A percentile compares a stretch with the other conserved stretches of the same genome.
Conservation (phyloP, 176 grass and related monocot species). For the Carex myosuroides region DNA sequence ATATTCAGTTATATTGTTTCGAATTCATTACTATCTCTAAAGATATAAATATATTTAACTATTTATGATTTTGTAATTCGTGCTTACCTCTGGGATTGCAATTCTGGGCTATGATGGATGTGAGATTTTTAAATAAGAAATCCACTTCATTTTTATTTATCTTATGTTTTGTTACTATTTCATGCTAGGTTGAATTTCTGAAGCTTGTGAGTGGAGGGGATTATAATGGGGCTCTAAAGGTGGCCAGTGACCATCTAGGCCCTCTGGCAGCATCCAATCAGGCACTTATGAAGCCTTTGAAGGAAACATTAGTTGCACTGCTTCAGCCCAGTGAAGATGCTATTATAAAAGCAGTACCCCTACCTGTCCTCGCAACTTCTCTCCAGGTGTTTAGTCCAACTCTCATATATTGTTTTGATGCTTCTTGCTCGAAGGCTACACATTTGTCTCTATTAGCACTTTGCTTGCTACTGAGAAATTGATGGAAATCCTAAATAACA, state of each 20-base stretch:
- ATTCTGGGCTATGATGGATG: neutral
- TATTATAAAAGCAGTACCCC: constrained; percentile 46
- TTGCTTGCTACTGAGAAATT: neutral
- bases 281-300: constrained; percentile 90
- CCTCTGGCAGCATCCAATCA: constrained; percentile 80
- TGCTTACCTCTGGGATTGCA: neutral
- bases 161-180: neutral
- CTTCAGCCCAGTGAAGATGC: constrained; percentile 66
- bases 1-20: neutral
- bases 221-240: constrained; percentile 55
- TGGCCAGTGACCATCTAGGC: constrained; percentile 66
- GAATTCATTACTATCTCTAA: neutral
- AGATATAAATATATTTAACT: neutral
- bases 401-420: neutral
- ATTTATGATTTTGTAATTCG: neutral
- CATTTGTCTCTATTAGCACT: neutral
- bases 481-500: neutral
- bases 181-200: constrained; percentile 87
- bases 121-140: neutral
- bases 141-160: neutral
- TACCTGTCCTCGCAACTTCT: constrained; percentile 79
- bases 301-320: constrained; percentile 80
- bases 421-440: neutral
- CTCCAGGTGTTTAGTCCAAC: constrained; percentile 51
- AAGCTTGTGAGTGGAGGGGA: constrained; percentile 66